Percentiles rank a stretch among this genome's conserved stretches.
phyloP scores from a whole-genome alignment of 306 rosid genomes.

The Sesbania bispinosa region DNA sequence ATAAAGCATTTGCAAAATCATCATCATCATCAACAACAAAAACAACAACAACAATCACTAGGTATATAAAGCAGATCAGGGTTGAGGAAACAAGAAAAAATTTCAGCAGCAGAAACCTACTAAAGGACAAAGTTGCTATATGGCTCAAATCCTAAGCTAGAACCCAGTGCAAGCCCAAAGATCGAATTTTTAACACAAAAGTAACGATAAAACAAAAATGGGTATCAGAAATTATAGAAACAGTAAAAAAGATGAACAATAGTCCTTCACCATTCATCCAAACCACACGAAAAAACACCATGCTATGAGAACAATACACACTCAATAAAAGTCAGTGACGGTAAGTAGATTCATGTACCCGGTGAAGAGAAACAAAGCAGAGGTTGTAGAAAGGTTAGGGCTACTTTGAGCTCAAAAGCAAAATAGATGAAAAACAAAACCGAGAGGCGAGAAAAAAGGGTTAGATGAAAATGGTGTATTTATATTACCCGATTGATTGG shows the following conservation, averaged over 20 bases:
- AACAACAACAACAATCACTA: not conserved
- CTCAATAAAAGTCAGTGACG: not conserved
- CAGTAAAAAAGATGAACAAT: not conserved
- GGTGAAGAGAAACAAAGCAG: too few relatives aligned
- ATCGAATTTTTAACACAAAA: not conserved
- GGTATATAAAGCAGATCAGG: not conserved
- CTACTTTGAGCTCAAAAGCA: not conserved
- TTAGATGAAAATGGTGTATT: not conserved
- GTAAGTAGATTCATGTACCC: too few relatives aligned
- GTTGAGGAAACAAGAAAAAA: not conserved
- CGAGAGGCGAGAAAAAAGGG: not conserved
- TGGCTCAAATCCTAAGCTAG: not conserved
- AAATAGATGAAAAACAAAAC: not conserved
- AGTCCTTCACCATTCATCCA: not conserved
- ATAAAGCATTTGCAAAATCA: too few relatives aligned
- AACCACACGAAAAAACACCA: not conserved
- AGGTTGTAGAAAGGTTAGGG: too few relatives aligned
- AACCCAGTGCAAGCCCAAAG: not conserved
- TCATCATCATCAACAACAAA: too few relatives aligned
- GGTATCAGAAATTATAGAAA: not conserved
- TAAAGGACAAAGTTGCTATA: not conserved
- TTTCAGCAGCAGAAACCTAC: not conserved
- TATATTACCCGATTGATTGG: conserved; percentile 17
- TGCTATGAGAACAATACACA: not conserved
- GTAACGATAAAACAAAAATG: not conserved